A percentile compares a stretch with the other conserved stretches of the same genome.
Evolutionary conservation across 2,329 filamentous ascomycete species (phyloP).

Genomic region (Lasiodiplodia sp.): DNA sequence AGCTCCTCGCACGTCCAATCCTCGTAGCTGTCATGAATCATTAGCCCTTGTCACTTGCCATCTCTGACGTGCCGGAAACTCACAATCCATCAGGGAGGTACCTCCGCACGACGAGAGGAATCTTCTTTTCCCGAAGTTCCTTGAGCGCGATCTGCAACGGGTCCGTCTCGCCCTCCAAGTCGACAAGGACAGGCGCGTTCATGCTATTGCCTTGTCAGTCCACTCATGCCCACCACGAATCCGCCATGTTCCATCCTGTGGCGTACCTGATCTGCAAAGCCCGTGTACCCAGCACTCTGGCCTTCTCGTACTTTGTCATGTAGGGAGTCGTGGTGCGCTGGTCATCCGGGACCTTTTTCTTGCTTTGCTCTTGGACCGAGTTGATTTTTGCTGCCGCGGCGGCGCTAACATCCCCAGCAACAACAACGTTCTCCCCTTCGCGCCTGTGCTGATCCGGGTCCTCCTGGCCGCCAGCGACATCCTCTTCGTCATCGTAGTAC

Average conservation of each 20-base stretch:
- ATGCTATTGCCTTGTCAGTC: conserved; percentile 65
- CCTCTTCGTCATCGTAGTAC: conserved; percentile 70
- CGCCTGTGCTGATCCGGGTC: conserved; percentile 40
- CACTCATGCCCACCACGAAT: not conserved
- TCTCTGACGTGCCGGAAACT: conserved; percentile 50
- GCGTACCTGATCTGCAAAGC: conserved; percentile 92
- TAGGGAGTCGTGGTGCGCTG: conserved; percentile 93
- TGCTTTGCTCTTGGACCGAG: conserved; percentile 64
- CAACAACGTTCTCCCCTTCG: conserved; percentile 48
- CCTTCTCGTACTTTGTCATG: conserved; percentile 99
- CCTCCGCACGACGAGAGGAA: conserved; percentile 90
- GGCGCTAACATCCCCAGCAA: conserved; percentile 59
- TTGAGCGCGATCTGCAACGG: conserved; percentile 97
- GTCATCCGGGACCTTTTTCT: conserved; percentile 91
- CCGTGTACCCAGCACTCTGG: conserved; percentile 89
- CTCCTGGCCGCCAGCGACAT: conserved; percentile 51
- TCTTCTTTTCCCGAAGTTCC: conserved; percentile 98
- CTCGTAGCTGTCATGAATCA: conserved; percentile 74
- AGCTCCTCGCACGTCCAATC: conserved; percentile 99
- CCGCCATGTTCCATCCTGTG: not conserved
- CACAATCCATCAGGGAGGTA: conserved; percentile 97
- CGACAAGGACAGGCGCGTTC: conserved; percentile 96
- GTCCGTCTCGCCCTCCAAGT: conserved; percentile 97
- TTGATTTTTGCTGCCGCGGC: conserved; percentile 54
- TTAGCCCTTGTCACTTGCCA: conserved; percentile 11